Base-by-base conservation (phyloP, 2,329 filamentous ascomycete genomes). In the Sphaerulina musiva region DNA sequence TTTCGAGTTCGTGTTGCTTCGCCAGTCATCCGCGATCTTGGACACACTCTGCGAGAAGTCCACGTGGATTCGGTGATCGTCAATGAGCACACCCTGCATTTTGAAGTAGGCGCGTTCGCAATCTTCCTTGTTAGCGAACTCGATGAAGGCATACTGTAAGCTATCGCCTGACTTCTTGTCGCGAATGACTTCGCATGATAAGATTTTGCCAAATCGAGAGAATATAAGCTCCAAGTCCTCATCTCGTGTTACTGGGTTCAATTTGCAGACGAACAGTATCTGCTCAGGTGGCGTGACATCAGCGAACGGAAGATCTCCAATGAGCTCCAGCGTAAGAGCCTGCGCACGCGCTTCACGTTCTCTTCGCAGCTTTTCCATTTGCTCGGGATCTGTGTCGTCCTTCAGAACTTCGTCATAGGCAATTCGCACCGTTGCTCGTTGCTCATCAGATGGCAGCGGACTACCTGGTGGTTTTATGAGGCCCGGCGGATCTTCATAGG, bases 221-320 rank as follows among this genome's bases (percentile, higher is more conserved):
- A 98, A 98, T 59, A 98, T 97, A 60, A 97, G 80, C 69, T 96
- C 86, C 45, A 98, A 77, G 68, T 98, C 93, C 66, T 95, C 87
- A 66, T 96, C 92, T 67, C 89, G 87, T 8, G 93, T 98, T 45
- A 98, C 90, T 0, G 93, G 93, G 65, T 98, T 98, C 42, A 98
- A 78, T 70, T 98, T 98, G 84, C 93, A 98, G 42, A 98, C 91
- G 68, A 98, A 98, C 1, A 98, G 78, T 11, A 98, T 85, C 70
- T 98, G 97, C 74, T 98, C 93, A 0, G 93, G 93, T 4, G 93
- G 93, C 65, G 92, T 95, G 64, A 98, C 91, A 72, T 98, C 93
- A 55, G 93, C 93, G 71, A 96, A 98, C 4, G 93, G 93, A 55
- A 98, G 76, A 70, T 98, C 93, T 42, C 93, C 93, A 73, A 98